A percentile compares a stretch with the other conserved stretches of the same genome.
These are phyloP conservation scores for Ascochyta clinopodiicola DNA, from an alignment of 2,329 filamentous ascomycete species.

Conservation along the genomic window DNA sequence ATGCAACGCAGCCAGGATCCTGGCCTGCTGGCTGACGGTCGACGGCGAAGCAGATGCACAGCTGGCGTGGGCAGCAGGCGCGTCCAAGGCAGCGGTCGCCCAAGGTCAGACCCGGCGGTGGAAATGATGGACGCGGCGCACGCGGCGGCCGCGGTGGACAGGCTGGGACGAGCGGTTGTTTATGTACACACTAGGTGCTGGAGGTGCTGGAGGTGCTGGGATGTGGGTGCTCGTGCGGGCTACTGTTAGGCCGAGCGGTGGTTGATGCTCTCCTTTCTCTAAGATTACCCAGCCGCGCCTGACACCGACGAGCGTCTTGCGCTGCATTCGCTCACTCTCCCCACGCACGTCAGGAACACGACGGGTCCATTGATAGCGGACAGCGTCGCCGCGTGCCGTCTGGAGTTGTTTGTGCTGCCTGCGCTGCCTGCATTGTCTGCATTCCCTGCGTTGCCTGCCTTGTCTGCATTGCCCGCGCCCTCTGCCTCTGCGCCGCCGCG, in stretches of 20 bases:
- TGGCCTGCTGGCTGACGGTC: slow-evolving; percentile 4
- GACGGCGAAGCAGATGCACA: slow-evolving; percentile 6
- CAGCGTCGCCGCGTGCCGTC: slow-evolving; percentile 2
- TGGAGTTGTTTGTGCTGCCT: neutral
- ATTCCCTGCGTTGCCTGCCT: too few species aligned
- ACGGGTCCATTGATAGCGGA: slow-evolving; percentile 19
- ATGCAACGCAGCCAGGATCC: slow-evolving; percentile 5
- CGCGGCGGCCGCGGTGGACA: neutral
- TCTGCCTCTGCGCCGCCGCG: too few species aligned
- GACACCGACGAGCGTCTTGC: slow-evolving; percentile 28
- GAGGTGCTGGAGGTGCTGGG: too few species aligned
- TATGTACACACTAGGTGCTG: neutral
- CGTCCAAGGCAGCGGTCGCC: neutral
- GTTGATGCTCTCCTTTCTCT: slow-evolving; percentile 20
- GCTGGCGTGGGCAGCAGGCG: slow-evolving; percentile 3
- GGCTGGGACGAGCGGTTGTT: slow-evolving; percentile 8
- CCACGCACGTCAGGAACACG: slow-evolving; percentile 38
- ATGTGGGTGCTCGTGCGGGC: neutral
- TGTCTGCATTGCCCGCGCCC: too few species aligned
- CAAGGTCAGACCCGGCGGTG: slow-evolving; percentile 14
- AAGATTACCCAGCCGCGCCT: slow-evolving; percentile 37
- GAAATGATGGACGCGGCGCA: slow-evolving; percentile 11
- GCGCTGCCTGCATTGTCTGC: neutral
- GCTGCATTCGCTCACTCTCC: slow-evolving; percentile 24
- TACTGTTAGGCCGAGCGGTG: slow-evolving; percentile 19